These are phyloP conservation scores for Fusarium sp. DNA, from an alignment of 2,329 filamentous ascomycete genomes.

Conservation along the genomic window DNA sequence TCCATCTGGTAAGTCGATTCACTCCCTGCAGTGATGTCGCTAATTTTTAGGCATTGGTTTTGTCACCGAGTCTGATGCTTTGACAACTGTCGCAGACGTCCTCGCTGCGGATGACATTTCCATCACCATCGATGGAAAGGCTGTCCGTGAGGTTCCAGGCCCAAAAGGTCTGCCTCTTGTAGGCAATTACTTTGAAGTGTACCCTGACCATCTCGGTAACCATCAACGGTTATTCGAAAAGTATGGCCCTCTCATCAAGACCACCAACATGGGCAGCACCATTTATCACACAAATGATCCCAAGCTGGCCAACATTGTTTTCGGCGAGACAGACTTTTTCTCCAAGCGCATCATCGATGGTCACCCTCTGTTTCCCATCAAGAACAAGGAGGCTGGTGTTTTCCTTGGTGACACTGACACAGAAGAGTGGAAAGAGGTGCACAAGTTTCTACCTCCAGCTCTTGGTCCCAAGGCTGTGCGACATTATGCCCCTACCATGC, in stretches of 20 bases:
- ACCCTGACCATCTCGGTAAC: constrained; percentile 66
- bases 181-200: constrained; percentile 64
- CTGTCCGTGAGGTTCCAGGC: constrained; percentile 60
- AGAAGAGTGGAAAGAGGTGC: constrained; percentile 59
- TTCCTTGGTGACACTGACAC: constrained; percentile 62
- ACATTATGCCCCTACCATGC: constrained; percentile 69
- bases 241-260: constrained; percentile 62
- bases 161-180: constrained; percentile 58
- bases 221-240: constrained; percentile 62
- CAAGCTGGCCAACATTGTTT: constrained; percentile 54
- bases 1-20: constrained; percentile 45
- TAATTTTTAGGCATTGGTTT: constrained; percentile 50
- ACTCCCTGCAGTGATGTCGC: background rate
- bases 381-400: constrained; percentile 52
- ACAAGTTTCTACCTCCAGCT: constrained; percentile 70
- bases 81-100: constrained; percentile 49
- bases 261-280: constrained; percentile 59
- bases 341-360: constrained; percentile 61
- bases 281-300: constrained; percentile 63
- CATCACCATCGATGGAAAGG: constrained; percentile 59
- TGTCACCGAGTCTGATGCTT: constrained; percentile 41
- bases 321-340: constrained; percentile 62
- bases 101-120: constrained; percentile 47
- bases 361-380: constrained; percentile 57
- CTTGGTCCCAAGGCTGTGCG: constrained; percentile 67